These are phyloP conservation scores for Dactylellina parvicollis DNA, from an alignment of 2,329 filamentous ascomycete genomes.

Conservation along the genomic window DNA sequence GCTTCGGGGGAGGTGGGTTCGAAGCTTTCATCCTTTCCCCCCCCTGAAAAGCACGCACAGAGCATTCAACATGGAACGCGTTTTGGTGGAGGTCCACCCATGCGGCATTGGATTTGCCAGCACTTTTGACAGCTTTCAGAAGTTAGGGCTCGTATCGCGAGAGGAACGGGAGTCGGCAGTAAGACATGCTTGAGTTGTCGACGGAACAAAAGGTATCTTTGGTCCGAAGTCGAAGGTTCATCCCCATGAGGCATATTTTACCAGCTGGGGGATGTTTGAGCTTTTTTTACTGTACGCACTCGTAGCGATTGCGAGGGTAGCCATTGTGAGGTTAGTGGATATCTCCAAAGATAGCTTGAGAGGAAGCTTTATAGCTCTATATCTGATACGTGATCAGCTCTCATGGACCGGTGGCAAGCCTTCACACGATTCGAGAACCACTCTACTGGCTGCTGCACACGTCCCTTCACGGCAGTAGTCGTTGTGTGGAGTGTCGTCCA, in stretches of 20 bases:
- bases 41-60: constrained; percentile 17
- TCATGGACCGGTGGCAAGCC: constrained; percentile 23
- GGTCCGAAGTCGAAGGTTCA: constrained; percentile 26
- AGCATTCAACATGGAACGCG: constrained; percentile 26
- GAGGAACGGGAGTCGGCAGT: neutral
- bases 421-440: neutral
- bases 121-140: constrained; percentile 12
- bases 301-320: constrained; percentile 11
- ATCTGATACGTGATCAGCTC: constrained; percentile 24
- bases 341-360: no score
- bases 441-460: constrained; percentile 2
- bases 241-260: constrained; percentile 9
- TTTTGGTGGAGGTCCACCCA: constrained; percentile 27
- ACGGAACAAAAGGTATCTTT: constrained; percentile 25
- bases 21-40: neutral
- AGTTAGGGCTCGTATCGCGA: constrained; percentile 2
- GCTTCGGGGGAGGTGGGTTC: constrained; percentile 12
- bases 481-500: neutral
- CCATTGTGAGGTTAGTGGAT: constrained; percentile 12
- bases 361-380: constrained; percentile 14
- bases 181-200: constrained; percentile 14
- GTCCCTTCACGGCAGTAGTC: constrained; percentile 1
- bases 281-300: no score
- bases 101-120: constrained; percentile 36
- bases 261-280: constrained; percentile 39